Evolutionary conservation across 1,284 basidiomycete genomes (phyloP), one percentile per base, ranked within the genome.

Genomic region (Microbotryum scabiosae): DNA sequence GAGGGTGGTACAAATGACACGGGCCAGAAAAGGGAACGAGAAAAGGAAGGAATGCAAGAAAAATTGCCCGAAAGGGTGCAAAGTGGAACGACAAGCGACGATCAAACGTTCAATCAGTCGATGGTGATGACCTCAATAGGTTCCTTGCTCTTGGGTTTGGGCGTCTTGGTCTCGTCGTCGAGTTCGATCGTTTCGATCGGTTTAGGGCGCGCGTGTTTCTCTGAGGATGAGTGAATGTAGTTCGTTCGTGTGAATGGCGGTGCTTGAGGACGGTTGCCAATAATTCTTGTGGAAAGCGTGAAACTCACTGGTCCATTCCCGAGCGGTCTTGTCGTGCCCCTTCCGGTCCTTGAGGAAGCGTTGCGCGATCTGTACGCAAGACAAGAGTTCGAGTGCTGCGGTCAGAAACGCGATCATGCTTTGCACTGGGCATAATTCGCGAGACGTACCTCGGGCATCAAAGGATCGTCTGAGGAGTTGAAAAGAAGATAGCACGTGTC

Each of bases 281-380:
- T 41, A 4, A 16, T 18, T 12, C 2, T 18, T 5, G 14, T 12
- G 28, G 6, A 1, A n/a, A 21, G 8, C 6, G 26, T 7, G 26
- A 3, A 21, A 53, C 55, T 32, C 23, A 65, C 61, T 46, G 3
- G 65, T 67, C 65, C 63, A 65, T n/a, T 67, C 65, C 32, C 50
- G 51, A 8, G 63, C 67, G 9, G 45, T 60, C 56, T 60, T 59
- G 59, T 68, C 67, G 55, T 68, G 67, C 36, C 51, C 64, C 32
- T 62, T 62, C 18, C 67, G 53, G 41, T 66, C 61, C 56, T 63
- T 65, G 28, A 62, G 51, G 84, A 94, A 97, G 70, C 91, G 78
- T 78, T 93, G 85, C 41, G 90, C 80, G 60, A 82, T 81, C 73
- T 82, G 16, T 30, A 30, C 28, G 28, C 30, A 30, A 30, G 8